phyloP scores from a whole-genome alignment of 805 yeast genomes.

The Myxozyma melibiosi region DNA sequence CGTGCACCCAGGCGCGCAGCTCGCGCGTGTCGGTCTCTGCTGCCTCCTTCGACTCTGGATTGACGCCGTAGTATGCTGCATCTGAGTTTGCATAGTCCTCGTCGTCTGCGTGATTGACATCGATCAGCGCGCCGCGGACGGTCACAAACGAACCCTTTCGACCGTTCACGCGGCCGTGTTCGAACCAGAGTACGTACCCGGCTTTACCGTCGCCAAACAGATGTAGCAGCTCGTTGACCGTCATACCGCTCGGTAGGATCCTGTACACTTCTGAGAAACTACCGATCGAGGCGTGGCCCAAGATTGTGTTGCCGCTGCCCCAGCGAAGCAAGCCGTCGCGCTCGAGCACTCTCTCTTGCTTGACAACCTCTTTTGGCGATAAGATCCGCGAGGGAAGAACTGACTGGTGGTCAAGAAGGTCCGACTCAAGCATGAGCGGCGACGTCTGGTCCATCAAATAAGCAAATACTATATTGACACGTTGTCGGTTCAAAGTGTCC shows the following conservation, averaged over 20 bases:
- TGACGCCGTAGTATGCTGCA: background rate
- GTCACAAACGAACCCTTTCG: conserved; percentile 12
- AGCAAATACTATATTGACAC: conserved; percentile 41
- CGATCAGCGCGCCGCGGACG: conserved; percentile 35
- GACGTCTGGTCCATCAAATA: conserved; percentile 23
- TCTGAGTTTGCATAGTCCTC: background rate
- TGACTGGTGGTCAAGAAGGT: conserved; percentile 15
- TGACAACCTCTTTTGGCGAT: conserved; percentile 36
- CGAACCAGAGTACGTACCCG: conserved; percentile 36
- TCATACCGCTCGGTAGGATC: conserved; percentile 25
- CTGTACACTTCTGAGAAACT: conserved; percentile 34
- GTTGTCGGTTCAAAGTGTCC: conserved; percentile 41
- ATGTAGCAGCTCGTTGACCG: conserved; percentile 12
- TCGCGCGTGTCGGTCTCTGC: conserved; percentile 25
- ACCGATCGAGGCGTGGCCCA: conserved; percentile 38
- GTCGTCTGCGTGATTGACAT: background rate
- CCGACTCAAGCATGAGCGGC: conserved; percentile 24
- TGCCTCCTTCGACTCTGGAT: background rate
- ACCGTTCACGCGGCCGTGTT: conserved; percentile 13
- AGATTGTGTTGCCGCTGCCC: conserved; percentile 33
- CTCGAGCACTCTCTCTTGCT: conserved; percentile 39
- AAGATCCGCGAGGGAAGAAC: conserved; percentile 31
- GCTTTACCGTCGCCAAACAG: conserved; percentile 25
- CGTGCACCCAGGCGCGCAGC: conserved; percentile 41
- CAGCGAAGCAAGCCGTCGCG: conserved; percentile 40